phyloP scores from a whole-genome alignment of 1,284 basidiomycete species.

The Mrakiaceae sp. region DNA sequence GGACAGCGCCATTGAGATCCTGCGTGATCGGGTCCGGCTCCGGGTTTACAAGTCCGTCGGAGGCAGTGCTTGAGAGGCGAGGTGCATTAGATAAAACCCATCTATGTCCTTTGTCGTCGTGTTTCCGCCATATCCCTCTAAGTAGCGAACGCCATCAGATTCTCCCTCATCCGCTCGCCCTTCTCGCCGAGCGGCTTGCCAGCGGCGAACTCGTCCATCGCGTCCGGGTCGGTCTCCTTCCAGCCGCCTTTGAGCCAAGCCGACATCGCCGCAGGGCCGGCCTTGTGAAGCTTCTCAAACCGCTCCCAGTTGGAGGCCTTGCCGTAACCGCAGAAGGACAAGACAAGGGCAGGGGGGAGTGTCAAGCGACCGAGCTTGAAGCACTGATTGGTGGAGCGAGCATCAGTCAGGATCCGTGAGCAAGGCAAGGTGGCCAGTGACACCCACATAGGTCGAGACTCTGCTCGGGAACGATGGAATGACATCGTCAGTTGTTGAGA shows the following conservation, averaged over 20 bases:
- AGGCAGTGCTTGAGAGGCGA: slow-evolving; percentile 1
- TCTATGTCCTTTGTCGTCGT: neutral
- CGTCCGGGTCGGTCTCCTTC: slow-evolving; percentile 10
- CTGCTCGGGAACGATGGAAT: too few species aligned
- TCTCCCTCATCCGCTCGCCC: neutral
- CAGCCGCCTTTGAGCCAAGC: slow-evolving; percentile 15
- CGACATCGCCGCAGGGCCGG: neutral
- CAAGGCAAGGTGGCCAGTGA: too few species aligned
- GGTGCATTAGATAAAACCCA: too few species aligned
- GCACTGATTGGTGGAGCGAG: slow-evolving; percentile 30
- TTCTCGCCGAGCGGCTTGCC: neutral
- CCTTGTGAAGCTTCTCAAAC: neutral
- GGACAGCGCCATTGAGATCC: slow-evolving; percentile 11
- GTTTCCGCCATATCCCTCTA: neutral
- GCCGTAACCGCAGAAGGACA: slow-evolving; percentile 14
- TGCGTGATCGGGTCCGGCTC: slow-evolving; percentile 10
- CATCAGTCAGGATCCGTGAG: too few species aligned
- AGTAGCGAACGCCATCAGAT: neutral
- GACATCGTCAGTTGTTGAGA: too few species aligned
- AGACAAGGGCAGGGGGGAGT: slow-evolving; percentile 44
- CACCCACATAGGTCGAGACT: too few species aligned
- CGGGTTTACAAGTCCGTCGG: slow-evolving; percentile 9
- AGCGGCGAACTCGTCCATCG: slow-evolving; percentile 6
- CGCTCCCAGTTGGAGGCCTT: slow-evolving; percentile 3
- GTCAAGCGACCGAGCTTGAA: slow-evolving; percentile 59